Evolutionary conservation across 1,139 yeast genomes (phyloP), one percentile per base, ranked within the genome.

Genomic region (Kodamaea ohmeri): DNA sequence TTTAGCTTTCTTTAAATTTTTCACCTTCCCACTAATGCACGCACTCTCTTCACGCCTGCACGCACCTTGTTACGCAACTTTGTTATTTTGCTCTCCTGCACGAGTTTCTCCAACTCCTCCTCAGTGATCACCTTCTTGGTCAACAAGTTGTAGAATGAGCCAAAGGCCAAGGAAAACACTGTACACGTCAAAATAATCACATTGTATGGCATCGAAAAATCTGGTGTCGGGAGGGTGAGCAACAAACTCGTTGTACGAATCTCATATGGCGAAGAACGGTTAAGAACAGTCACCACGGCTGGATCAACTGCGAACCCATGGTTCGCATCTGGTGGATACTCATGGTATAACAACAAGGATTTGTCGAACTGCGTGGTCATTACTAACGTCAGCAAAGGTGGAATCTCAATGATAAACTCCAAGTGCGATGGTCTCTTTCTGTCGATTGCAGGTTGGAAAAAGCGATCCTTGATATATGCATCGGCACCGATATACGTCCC

Each of bases 321-420:
- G 58, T 94, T 94, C 1, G 99, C 98, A 67, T 94, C 99, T 1
- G 99, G 98, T 9, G 98, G 98, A 53, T 94, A 94, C 58, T 94
- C 98, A 7, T 92, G 85, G 48, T 87, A 81, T 44, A 83, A 74
- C 33, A 94, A 70, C 53, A 92, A 69, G 0, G 96, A 80, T 59
- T 90, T 92, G 56, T 92, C 97, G 56, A 92, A 89, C 41, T 83
- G 79, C 55, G 86, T 87, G 2, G 83, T 76, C 40, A 92, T 53
- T 1, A 84, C 73, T 28, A 87, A 62, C 3, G 81, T 71, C 21
- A 82, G 71, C 2, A 66, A 55, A 1, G 95, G 74, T 0, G 96
- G 97, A 2, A 90, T 56, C 0, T 52, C 55, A 16, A 92, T 56
- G 11, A 63, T 65, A 35, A 87, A 69, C 58, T 92, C 97, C 49